These are phyloP conservation scores for Microbotryomycetes sp. DNA, from an alignment of 1,284 basidiomycete species.

Conservation along the genomic window DNA sequence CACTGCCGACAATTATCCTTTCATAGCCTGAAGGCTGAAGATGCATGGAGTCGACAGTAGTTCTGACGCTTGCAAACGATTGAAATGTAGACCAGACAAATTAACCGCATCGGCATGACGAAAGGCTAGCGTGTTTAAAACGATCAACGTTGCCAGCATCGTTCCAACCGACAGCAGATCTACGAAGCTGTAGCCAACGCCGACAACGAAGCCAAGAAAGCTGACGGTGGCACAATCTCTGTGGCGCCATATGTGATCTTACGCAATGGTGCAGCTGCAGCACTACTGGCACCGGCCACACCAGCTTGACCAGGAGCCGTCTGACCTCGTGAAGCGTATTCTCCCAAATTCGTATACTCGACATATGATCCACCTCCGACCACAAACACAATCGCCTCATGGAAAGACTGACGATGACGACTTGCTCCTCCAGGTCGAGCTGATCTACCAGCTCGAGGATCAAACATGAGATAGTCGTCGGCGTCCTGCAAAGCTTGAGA, in stretches of 20 bases:
- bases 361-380: constrained; percentile 97
- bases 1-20: too few relatives aligned
- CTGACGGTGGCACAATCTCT: constrained; percentile 83
- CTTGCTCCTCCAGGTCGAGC: constrained; percentile 50
- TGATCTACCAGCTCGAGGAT: constrained; percentile 60
- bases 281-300: constrained; percentile 31
- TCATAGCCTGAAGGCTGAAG: too few relatives aligned
- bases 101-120: background rate
- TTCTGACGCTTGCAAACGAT: background rate
- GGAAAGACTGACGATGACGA: constrained; percentile 69
- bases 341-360: constrained; percentile 91
- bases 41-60: background rate
- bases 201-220: constrained; percentile 58
- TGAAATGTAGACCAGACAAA: background rate
- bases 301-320: constrained; percentile 5
- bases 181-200: background rate
- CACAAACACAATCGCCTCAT: constrained; percentile 85
- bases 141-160: too few relatives aligned
- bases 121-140: background rate
- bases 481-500: constrained; percentile 91
- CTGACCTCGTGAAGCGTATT: constrained; percentile 57
- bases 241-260: constrained; percentile 91
- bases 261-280: constrained; percentile 50
- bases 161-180: too few relatives aligned
- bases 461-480: constrained; percentile 91